These are phyloP conservation scores for Trypanosoma caninum DNA, from an alignment of 208 protist genomes.

Conservation along the genomic window DNA sequence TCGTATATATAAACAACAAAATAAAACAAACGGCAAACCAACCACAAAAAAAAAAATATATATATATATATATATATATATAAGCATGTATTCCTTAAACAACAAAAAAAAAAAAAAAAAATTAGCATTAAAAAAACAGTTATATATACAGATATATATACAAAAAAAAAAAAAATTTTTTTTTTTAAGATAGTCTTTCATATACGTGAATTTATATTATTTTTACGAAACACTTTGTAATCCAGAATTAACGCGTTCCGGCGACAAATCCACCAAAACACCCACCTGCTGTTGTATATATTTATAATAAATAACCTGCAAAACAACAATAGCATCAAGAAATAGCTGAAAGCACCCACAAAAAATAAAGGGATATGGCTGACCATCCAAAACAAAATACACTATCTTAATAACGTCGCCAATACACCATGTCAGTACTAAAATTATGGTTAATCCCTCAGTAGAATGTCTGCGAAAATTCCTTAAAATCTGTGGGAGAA, in stretches of 20 bases:
- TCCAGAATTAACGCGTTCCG: no score
- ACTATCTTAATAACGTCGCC: constrained; percentile 72
- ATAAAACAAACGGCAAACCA: background rate
- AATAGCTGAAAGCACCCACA: constrained; percentile 59
- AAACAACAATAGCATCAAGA: constrained; percentile 62
- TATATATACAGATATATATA: constrained; percentile 6
- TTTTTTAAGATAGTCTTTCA: no score
- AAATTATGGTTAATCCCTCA: constrained; percentile 49
- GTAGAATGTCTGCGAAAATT: constrained; percentile 65
- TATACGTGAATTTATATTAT: no score
- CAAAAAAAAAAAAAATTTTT: constrained; percentile 12
- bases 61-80: no score
- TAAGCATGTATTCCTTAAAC: no score
- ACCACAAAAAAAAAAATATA: constrained; percentile 1
- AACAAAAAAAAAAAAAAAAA: constrained; percentile 20
- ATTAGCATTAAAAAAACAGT: constrained; percentile 14
- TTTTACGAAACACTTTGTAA: no score
- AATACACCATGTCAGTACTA: constrained; percentile 65
- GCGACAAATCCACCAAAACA: no score
- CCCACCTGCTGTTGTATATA: no score
- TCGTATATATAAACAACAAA: background rate
- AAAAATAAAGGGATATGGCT: constrained; percentile 68
- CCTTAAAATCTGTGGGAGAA: constrained; percentile 73
- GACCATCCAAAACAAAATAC: constrained; percentile 55
- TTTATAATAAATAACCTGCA: constrained; percentile 51